Evolutionary conservation across 2,329 filamentous ascomycete species (phyloP), one percentile per base, ranked within the genome.

Genomic region (Claviceps africana): DNA sequence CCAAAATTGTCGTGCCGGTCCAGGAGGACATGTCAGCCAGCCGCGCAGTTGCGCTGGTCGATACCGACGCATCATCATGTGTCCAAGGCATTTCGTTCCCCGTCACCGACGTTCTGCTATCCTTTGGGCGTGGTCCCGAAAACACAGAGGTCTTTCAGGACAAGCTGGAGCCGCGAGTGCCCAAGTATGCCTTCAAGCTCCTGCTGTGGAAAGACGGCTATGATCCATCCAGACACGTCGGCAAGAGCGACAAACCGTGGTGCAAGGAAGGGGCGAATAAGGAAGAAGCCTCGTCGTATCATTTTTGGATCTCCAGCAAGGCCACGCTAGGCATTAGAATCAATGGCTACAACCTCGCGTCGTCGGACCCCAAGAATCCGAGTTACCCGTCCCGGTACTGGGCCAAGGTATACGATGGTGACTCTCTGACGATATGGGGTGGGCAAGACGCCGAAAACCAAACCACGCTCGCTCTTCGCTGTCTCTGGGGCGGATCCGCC

Each of bases 101-200:
- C 35, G 71, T 96, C 15, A 79, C 80, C 11, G 76, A 80, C 42
- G 79, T 81, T 3, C 68, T 87, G 57, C 81, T 83, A 0, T 85
- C 83, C 0, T 97, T 88, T 82, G 91, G 91, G 31, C 81, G 91
- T 28, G 78, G 79, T 0, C 71, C 68, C 1, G 72, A 76, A 21
- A 90, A 88, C 59, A 91, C 85, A 0, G 68, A 82, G 31, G 72
- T 82, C 2, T 87, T 89, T 60, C 67, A 76, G 1, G 72, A 82
- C 47, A 70, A 66, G 31, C 69, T 71, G 25, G 88, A 96, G 57
- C 76, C 73, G 2, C 83, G 82, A 17, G 80, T 97, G 37, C 88
- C 90, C 1, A 91, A 91, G 62, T 83, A 83, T 56, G 88, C 87
- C 0, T 81, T 95, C 59, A 84, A 86, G 60, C 72, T 96, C 39